phyloP scores from a whole-genome alignment of 352 stramenopile genomes.

The Blastocystis sp. region DNA sequence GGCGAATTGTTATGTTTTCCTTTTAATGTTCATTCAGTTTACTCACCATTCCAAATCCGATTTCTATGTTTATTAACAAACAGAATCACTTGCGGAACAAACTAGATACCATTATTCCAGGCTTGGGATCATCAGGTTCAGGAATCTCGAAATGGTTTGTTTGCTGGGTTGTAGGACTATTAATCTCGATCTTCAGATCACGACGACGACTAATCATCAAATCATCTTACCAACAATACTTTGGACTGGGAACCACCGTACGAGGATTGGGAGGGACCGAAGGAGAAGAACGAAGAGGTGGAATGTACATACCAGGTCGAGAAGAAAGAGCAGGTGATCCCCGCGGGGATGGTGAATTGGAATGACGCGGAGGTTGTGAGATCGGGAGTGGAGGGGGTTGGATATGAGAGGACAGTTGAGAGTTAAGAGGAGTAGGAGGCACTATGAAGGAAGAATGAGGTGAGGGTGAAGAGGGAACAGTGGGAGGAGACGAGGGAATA shows the following conservation, averaged over 20 bases:
- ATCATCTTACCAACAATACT: background rate
- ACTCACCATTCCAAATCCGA: conserved; percentile 67
- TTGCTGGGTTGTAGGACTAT: conserved; percentile 18
- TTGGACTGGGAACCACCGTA: no score
- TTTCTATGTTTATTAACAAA: conserved; percentile 8
- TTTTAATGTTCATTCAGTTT: conserved; percentile 70
- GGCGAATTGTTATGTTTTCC: conserved; percentile 75
- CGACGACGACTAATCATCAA: background rate
- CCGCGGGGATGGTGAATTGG: background rate
- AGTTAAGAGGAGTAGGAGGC: background rate
- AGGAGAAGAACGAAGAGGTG: background rate
- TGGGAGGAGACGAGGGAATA: background rate
- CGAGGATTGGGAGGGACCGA: background rate
- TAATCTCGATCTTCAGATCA: conserved; percentile 21
- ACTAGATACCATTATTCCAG: background rate
- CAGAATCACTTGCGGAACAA: background rate
- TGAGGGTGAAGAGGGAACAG: background rate
- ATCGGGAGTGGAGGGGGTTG: background rate
- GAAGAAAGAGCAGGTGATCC: background rate
- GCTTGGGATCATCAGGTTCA: background rate
- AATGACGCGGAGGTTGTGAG: background rate
- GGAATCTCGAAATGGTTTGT: background rate
- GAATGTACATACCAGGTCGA: background rate
- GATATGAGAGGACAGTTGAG: background rate
- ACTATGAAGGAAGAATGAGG: background rate